These are phyloP conservation scores for Colletotrichum lini DNA, from an alignment of 2,329 filamentous ascomycete species.

Conservation along the genomic window DNA sequence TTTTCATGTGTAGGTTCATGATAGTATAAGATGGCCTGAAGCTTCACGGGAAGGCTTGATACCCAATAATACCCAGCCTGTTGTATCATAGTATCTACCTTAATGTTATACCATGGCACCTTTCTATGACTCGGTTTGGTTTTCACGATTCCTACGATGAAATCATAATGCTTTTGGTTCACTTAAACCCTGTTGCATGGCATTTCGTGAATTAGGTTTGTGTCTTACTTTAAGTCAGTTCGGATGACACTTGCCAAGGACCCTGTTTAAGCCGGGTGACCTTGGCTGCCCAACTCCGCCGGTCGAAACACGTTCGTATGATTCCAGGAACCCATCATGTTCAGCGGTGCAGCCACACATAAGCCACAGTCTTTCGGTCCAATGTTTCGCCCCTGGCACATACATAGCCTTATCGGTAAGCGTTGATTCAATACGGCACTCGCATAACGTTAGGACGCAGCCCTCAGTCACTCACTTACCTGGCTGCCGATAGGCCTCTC, in stretches of 20 bases:
- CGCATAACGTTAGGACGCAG: not conserved
- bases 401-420: not conserved
- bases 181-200: too few species aligned
- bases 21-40: constrained; percentile 12
- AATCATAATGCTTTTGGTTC: too few species aligned
- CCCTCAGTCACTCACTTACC: not conserved
- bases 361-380: not conserved
- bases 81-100: constrained; percentile 5
- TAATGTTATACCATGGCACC: not conserved
- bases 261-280: too few species aligned
- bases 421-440: not conserved
- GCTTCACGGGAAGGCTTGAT: constrained; percentile 12
- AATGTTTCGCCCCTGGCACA: too few species aligned
- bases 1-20: not conserved
- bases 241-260: not conserved
- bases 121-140: not conserved
- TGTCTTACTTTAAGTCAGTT: not conserved
- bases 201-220: too few species aligned
- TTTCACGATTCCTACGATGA: too few species aligned
- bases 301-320: not conserved
- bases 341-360: not conserved
- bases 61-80: constrained; percentile 18
- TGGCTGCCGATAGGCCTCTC: too few species aligned
- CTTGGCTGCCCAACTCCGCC: too few species aligned
- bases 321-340: not conserved